Percentiles rank a stretch among this genome's conserved stretches.
These are phyloP conservation scores for Beauveria scarabaeidicola DNA, from an alignment of 2,329 filamentous ascomycete species.

Conservation along the genomic window DNA sequence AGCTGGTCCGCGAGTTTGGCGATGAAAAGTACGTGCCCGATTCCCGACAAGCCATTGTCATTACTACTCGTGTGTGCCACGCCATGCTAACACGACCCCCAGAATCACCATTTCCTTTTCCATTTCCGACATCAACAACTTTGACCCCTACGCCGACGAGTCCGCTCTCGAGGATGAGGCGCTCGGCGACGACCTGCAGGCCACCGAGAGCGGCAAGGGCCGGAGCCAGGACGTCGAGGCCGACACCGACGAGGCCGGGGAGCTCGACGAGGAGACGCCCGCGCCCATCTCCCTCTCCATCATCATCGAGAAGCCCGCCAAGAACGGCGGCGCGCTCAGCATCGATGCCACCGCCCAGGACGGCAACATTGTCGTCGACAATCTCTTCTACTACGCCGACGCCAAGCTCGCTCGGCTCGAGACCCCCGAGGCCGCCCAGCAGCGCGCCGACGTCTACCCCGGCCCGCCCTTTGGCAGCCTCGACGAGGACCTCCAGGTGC, in stretches of 20 bases:
- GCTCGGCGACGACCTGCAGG: conserved; percentile 36
- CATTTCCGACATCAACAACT: conserved; percentile 32
- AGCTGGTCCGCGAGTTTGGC: conserved; percentile 72
- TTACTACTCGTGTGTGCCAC: too few relatives aligned
- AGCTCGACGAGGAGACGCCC: conserved; percentile 40
- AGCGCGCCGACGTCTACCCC: conserved; percentile 70
- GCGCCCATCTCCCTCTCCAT: conserved; percentile 81
- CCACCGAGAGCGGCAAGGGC: conserved; percentile 37
- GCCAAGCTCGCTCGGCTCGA: conserved; percentile 67
- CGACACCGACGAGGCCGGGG: conserved; percentile 36
- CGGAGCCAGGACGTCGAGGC: conserved; percentile 46
- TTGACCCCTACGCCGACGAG: conserved; percentile 31
- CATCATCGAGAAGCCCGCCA: conserved; percentile 77
- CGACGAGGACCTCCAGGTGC: conserved; percentile 87
- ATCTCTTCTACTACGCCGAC: conserved; percentile 80
- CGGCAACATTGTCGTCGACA: conserved; percentile 78
- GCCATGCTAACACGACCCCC: not conserved
- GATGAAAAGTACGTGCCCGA: conserved; percentile 67
- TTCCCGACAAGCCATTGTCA: too few relatives aligned
- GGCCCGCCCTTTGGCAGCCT: conserved; percentile 90
- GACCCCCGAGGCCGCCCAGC: conserved; percentile 68
- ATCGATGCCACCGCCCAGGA: conserved; percentile 83
- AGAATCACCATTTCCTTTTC: conserved; percentile 38
- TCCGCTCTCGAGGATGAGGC: conserved; percentile 31
- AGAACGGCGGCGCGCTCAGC: conserved; percentile 63